phyloP scores from a whole-genome alignment of 176 grass and related monocot genomes.

The Eleusine indica region DNA sequence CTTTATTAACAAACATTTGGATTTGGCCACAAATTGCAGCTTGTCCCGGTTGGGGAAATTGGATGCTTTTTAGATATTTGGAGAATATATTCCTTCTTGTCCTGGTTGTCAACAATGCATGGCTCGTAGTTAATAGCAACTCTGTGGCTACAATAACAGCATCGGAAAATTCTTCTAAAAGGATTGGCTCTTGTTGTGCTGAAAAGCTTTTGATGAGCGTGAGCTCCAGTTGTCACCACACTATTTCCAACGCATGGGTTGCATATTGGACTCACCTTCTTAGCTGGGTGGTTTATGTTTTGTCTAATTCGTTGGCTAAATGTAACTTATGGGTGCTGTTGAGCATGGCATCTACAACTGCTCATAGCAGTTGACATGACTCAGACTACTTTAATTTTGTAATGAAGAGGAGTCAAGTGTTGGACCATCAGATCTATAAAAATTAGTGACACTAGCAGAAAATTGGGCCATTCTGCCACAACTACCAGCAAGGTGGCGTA shows the following conservation, averaged over 20 bases:
- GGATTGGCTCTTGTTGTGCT: not conserved
- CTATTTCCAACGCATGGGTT: too few relatives aligned
- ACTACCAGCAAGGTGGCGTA: not conserved
- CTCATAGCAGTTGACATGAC: not conserved
- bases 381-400: not conserved
- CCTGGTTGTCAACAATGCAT: not conserved
- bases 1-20: not conserved
- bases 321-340: slow-evolving; percentile 14
- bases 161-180: not conserved
- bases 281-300: not conserved
- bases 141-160: not conserved
- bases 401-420: slow-evolving; percentile 3
- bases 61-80: not conserved
- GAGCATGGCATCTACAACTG: slow-evolving; percentile 8
- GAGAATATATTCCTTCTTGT: not conserved
- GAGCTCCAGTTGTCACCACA: too few relatives aligned
- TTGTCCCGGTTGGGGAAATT: not conserved
- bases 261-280: not conserved
- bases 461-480: too few relatives aligned
- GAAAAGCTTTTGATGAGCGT: not conserved
- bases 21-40: not conserved
- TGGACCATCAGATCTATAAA: slow-evolving; percentile 8
- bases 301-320: not conserved
- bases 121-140: not conserved
- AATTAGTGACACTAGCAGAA: not conserved